A percentile compares a stretch with the other conserved stretches of the same genome.
phyloP scores from a whole-genome alignment of 192 early-diverging fungal species.

The Diversispora epigaea region DNA sequence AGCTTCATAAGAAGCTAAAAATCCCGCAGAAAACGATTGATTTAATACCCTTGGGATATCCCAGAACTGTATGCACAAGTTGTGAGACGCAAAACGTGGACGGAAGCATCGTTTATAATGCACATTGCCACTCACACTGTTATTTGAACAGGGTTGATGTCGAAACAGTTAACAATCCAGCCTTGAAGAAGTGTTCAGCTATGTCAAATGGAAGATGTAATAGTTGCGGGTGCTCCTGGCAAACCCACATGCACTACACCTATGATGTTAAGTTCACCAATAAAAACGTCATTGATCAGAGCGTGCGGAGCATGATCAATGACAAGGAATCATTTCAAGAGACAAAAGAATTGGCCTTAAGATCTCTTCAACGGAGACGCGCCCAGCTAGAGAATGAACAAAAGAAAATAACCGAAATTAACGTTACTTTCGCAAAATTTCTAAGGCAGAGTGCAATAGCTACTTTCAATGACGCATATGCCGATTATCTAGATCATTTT shows the following conservation, averaged over 20 bases:
- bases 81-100: not conserved
- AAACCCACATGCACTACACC: slow-evolving; percentile 34
- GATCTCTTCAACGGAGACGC: not conserved
- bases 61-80: slow-evolving; percentile 36
- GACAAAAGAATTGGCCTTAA: slow-evolving; percentile 2
- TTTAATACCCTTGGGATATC: slow-evolving; percentile 5
- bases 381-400: slow-evolving; percentile 33
- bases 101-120: slow-evolving; percentile 29
- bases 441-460: slow-evolving; percentile 37
- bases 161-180: slow-evolving; percentile 29
- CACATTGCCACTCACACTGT: slow-evolving; percentile 37
- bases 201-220: slow-evolving; percentile 29
- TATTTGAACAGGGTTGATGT: slow-evolving; percentile 25
- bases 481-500: slow-evolving; percentile 34
- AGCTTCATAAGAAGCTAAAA: slow-evolving; percentile 28
- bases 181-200: slow-evolving; percentile 25
- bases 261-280: slow-evolving; percentile 23
- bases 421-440: slow-evolving; percentile 35
- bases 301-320: slow-evolving; percentile 15
- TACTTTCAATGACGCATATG: slow-evolving; percentile 32
- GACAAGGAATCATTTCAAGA: slow-evolving; percentile 27
- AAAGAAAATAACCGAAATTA: slow-evolving; percentile 30
- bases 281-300: slow-evolving; percentile 31
- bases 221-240: slow-evolving; percentile 33
- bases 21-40: slow-evolving; percentile 31